Evolutionary conservation across 2,329 filamentous ascomycete species (phyloP).

Genomic region (Ophiostoma angusticollis): DNA sequence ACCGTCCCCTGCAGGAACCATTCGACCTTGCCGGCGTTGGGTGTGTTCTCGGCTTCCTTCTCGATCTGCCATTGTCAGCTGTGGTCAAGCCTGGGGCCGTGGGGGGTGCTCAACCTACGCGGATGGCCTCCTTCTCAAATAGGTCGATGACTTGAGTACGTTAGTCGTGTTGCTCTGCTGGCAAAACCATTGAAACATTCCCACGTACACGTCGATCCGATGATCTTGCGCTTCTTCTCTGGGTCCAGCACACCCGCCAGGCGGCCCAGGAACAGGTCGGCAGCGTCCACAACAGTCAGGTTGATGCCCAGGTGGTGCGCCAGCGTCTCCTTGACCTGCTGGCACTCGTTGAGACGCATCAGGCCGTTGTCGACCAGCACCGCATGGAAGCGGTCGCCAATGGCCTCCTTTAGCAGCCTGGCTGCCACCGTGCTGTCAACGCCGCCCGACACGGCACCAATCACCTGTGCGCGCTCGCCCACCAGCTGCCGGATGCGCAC

Average conservation of each 20-base stretch:
- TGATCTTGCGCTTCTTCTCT: conserved; percentile 64
- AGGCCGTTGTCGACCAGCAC: conserved; percentile 67
- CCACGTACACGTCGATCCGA: conserved; percentile 47
- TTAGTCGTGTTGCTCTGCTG: too few relatives aligned
- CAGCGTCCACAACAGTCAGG: conserved; percentile 72
- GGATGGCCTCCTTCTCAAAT: conserved; percentile 62
- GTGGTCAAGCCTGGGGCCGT: background rate
- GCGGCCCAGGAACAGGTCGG: conserved; percentile 60
- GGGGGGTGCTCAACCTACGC: background rate
- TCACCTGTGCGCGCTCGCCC: conserved; percentile 67
- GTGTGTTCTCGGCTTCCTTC: conserved; percentile 51
- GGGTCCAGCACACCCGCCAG: conserved; percentile 67
- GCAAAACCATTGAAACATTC: conserved; percentile 11
- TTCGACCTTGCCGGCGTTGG: conserved; percentile 60
- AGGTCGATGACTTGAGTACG: conserved; percentile 42
- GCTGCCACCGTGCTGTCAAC: conserved; percentile 85
- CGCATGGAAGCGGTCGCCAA: conserved; percentile 59
- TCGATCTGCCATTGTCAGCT: conserved; percentile 40
- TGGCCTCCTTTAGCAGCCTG: conserved; percentile 62
- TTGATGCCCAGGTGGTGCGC: conserved; percentile 75
- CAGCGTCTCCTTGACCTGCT: conserved; percentile 69
- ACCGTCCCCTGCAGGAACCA: conserved; percentile 76
- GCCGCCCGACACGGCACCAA: conserved; percentile 48
- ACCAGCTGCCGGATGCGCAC: conserved; percentile 67
- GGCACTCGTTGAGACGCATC: conserved; percentile 72